Evolutionary conservation across 768 basidiomycete genomes (phyloP).

Genomic region (Nidula microcarpa): DNA sequence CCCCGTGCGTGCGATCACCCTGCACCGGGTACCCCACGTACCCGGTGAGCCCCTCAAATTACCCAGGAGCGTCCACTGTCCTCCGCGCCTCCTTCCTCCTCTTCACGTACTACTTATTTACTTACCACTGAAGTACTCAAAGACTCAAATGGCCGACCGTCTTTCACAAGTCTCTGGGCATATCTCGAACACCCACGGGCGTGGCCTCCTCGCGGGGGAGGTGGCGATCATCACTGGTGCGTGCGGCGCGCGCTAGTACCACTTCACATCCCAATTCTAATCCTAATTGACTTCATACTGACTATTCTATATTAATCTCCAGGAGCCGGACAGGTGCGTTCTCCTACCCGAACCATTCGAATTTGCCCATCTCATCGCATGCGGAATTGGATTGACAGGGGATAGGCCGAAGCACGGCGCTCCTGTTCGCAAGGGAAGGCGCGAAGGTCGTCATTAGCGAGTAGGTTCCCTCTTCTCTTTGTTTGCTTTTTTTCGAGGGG

Average conservation of each 20-base stretch:
- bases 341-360: not conserved
- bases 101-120: not conserved
- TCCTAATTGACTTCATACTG: not conserved
- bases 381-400: constrained; percentile 40
- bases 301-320: not conserved
- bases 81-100: not conserved
- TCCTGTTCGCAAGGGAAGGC: constrained; percentile 81
- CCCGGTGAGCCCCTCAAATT: too few species aligned
- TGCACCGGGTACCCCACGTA: too few species aligned
- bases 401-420: constrained; percentile 71
- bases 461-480: constrained; percentile 31
- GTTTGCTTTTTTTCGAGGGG: not conserved
- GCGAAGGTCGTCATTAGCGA: constrained; percentile 86
- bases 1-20: too few species aligned
- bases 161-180: constrained; percentile 73
- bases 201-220: constrained; percentile 69
- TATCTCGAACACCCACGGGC: constrained; percentile 46
- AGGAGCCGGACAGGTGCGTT: constrained; percentile 74
- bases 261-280: not conserved
- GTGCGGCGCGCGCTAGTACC: constrained; percentile 10
- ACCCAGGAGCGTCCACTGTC: too few species aligned
- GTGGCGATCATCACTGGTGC: constrained; percentile 85
- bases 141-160: constrained; percentile 43
- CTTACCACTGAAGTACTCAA: too few species aligned
- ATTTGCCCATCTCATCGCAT: constrained; percentile 2